Evolutionary conservation across 805 yeast species (phyloP).

Genomic region (Saturnispora quitensis): DNA sequence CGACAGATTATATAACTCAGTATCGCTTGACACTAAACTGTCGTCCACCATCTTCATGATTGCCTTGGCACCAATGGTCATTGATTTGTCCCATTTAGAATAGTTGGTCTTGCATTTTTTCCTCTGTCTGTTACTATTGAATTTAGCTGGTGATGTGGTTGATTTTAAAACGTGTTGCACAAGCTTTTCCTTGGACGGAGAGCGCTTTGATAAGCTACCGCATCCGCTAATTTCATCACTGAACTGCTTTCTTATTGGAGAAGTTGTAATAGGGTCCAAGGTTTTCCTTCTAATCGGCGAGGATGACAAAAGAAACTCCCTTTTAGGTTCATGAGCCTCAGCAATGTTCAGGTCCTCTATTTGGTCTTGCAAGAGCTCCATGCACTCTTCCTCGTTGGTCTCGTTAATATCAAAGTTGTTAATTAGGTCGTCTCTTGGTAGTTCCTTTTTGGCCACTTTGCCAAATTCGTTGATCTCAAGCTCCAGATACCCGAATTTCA

Average conservation of each 20-base stretch:
- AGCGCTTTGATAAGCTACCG: neutral
- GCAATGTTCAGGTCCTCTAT: conserved; percentile 18
- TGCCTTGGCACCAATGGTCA: conserved; percentile 29
- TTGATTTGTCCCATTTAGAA: conserved; percentile 28
- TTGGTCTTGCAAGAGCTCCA: conserved; percentile 14
- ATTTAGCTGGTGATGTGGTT: conserved; percentile 2
- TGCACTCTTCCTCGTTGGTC: conserved; percentile 5
- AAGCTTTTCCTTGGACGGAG: conserved; percentile 1
- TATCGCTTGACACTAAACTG: conserved; percentile 30
- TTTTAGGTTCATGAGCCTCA: neutral
- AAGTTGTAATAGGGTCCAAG: neutral
- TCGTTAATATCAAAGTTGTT: neutral
- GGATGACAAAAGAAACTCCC: neutral
- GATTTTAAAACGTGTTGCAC: conserved; percentile 1
- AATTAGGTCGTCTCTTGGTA: neutral
- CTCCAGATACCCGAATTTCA: conserved; percentile 13
- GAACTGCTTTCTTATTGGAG: neutral
- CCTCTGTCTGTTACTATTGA: neutral
- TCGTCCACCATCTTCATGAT: conserved; percentile 32
- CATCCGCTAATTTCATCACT: neutral
- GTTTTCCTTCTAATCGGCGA: neutral
- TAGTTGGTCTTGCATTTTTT: conserved; percentile 13
- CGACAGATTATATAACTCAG: conserved; percentile 20
- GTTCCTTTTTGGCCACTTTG: neutral
- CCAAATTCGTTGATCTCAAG: conserved; percentile 10